Evolutionary conservation across 106 monocot genomes (phyloP), one percentile per base, ranked within the genome.

Genomic region (Dendrobium catenatum): DNA sequence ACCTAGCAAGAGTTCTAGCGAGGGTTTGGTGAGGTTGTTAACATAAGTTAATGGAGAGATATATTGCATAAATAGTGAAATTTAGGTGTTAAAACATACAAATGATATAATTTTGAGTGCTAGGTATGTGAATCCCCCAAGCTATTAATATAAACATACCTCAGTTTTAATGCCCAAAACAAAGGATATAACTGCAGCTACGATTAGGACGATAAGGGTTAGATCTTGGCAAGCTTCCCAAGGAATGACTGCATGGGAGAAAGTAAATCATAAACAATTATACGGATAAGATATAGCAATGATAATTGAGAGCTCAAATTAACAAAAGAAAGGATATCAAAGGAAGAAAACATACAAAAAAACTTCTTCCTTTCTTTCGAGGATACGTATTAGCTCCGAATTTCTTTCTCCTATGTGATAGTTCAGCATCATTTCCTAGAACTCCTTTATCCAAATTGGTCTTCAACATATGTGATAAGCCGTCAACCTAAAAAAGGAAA

Each of bases 311-410:
- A 55, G 9, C 55, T 55, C 6, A 55, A 55, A 70, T 55, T 55
- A 37, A 37, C 37, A 37, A 37, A 37, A 37, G 37, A 37, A 37
- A 37, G 37, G 3, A 37, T 37, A 46, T 46, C 46, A 8, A 13
- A 58, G 15, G 58, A 13, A 58, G 20, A 2, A 61, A 83, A 77
- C 78, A 83, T 85, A 94, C 94, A 79, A 78, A 88, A 77, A 94
- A 89, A 78, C 89, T 89, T 81, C 83, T 88, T 59, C 91, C 91
- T 79, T 91, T 91, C 82, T 91, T 94, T 70, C 80, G 85, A 72
- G 94, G 94, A 78, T 94, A 94, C 40, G 89, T 88, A 72, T 94
- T 94, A 3, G 89, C 78, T 15, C 94, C 91, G 87, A 91, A 91
- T 76, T 81, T 81, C 77, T 81, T 87, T 73, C 77, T 85, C 73